phyloP scores from a whole-genome alignment of 306 rosid genomes.

The Malus domestica region DNA sequence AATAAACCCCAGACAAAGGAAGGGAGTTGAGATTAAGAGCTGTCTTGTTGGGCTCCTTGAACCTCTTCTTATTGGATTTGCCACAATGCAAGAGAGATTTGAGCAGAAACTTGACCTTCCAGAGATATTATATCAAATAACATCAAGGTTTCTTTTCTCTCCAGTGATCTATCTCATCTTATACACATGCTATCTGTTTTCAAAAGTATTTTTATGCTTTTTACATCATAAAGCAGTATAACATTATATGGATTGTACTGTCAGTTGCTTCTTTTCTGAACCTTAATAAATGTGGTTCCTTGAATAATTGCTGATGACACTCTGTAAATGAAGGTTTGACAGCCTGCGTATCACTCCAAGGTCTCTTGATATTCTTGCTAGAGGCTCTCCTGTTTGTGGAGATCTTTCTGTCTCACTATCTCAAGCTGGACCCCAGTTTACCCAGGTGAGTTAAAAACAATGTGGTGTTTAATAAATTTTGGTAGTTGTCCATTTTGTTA shows the following conservation, averaged over 20 bases:
- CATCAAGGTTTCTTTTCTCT: slow-evolving; percentile 73
- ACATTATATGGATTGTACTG: slow-evolving; percentile 7
- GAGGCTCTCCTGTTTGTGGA: slow-evolving; percentile 98
- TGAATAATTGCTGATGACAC: slow-evolving; percentile 5
- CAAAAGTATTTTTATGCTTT: not conserved
- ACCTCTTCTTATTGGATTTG: slow-evolving; percentile 95
- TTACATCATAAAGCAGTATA: not conserved
- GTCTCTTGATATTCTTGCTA: slow-evolving; percentile 90
- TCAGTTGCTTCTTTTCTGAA: slow-evolving; percentile 22
- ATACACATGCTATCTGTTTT: not conserved
- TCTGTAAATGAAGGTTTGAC: slow-evolving; percentile 74
- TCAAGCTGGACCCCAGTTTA: slow-evolving; percentile 97
- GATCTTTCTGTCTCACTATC: slow-evolving; percentile 97
- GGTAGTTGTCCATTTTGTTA: slow-evolving; percentile 17
- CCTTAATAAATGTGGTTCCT: not conserved
- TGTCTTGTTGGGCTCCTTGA: slow-evolving; percentile 99
- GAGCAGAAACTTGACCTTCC: slow-evolving; percentile 95
- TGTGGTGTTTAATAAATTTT: slow-evolving; percentile 10
- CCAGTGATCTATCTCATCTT: not conserved
- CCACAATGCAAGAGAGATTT: slow-evolving; percentile 90
- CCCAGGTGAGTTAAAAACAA: slow-evolving; percentile 58
- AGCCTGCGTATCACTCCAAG: slow-evolving; percentile 96
- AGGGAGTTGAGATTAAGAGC: slow-evolving; percentile 79
- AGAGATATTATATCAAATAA: slow-evolving; percentile 91
- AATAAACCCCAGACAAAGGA: slow-evolving; percentile 80